Evolutionary conservation across 192 early-diverging fungal species (phyloP), one percentile per base, ranked within the genome.

Genomic region (Globomyces pollinis-pini): DNA sequence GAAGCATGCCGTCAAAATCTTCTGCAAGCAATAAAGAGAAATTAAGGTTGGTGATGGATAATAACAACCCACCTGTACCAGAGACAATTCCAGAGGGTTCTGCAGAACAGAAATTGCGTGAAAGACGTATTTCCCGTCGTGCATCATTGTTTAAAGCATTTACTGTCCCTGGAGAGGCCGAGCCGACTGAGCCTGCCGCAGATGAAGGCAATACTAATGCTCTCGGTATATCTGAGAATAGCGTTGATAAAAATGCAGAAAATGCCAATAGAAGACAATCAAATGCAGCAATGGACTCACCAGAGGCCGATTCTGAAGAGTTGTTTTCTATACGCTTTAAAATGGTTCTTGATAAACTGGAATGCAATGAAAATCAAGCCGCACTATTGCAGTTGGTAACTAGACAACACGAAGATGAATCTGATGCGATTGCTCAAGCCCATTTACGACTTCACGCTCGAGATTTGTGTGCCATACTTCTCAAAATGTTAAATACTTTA

Each of bases 391-490:
- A 54, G 31, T 23, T 54, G 13, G 52, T 54, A 6, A 54, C 52
- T n/a, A 18, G 24, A 39, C 21, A 28, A 15, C 55, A 57, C 15
- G 28, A 57, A 8, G 31, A 57, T 12, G 59, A 42, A 3, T 39
- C 57, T 4, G 57, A 59, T 23, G 57, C 57, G 0, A 45, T 59
- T 54, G 36, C 57, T 12, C 57, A 59, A 45, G 38, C 42, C 4
- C 57, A 59, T 13, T 24, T 39, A 1, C 33, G 44, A 62, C 32
- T 65, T 15, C 24, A 66, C 8, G 38, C 50, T 3, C 77, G 74
- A 39, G 73, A 78, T 44, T 45, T 78, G 0, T 41, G 47, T 11
- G 73, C 79, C 13, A 24, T 78, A 0, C 21, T 78, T 9, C 26
- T 30, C 23, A 52, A 62, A 26, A 54, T 79, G 28, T 50, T 78